Base-by-base conservation (phyloP, 78 protist species). In the Capsaspora owczarzaki region DNA sequence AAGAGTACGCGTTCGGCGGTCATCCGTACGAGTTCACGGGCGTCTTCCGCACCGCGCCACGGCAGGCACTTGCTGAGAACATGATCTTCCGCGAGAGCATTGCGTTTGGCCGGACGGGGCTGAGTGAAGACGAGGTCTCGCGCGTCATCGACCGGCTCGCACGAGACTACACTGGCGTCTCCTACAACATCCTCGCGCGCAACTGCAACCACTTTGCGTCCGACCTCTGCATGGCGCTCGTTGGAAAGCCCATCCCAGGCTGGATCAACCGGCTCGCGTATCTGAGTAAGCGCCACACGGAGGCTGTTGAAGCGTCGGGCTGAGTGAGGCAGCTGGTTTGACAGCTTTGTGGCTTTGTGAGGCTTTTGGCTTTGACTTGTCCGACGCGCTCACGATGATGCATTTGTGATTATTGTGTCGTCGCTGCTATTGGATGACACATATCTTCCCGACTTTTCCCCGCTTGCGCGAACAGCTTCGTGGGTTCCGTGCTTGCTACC, bases 181-280 rank as follows among this genome's bases (percentile, higher is more conserved):
- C 66, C 8, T 56, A 56, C 66, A 25, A 10, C 35, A 12, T 56
- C 8, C n/a, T 56, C 35, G 66, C 12, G n/a, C 20, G 66, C 20
- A 56, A 56, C n/a, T 56, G 66, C 66, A 56, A 56, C 66, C 66
- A 56, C n/a, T 56, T 56, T 56, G 66, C 66, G 20, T 56, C 66
- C 35, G 66, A 56, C 12, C n/a, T 56, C 8, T 56, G 29, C 66
- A 12, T 16, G 66, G 66, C 66, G 66, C n/a, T 56, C 33, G 12
- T 16, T 12, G 66, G 66, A 6, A 56, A 56, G 66, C 66, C 66
- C 33, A 56, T 56, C n/a, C 66, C 66, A 6, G 20, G 33, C 8
- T 56, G 66, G 66, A 56, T 56, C n/a, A 56, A 56, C n/a, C 66
- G 66, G 33, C 66, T 56, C 66, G 66, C 66, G 25, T 56, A 56